Evolutionary conservation across 108 stramenopile genomes (phyloP), one percentile per base, ranked within the genome.

Genomic region (Aureococcus anophagefferens): DNA sequence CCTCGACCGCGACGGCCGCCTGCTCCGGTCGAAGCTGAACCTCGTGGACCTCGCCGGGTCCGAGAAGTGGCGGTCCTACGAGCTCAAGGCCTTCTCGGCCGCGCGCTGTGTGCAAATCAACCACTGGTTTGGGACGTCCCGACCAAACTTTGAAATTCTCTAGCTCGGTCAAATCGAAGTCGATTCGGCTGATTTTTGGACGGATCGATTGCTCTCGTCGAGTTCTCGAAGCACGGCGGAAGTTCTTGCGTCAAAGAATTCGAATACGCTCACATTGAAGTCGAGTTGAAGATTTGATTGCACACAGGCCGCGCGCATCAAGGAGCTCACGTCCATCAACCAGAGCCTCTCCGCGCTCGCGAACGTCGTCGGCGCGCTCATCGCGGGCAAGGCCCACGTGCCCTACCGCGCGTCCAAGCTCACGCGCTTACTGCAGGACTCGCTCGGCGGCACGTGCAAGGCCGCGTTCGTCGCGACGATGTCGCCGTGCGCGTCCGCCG

Each of bases 381-480:
- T 67, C 37, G n/a, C 33, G 33, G 78, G 68, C 21, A 31, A 36
- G 32, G 62, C 74, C 46, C 86, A 87, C 65, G 85, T 87, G n/a
- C 86, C 86, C 30, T 87, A 84, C 69, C 81, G 86, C 32, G 86
- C 83, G 28, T 84, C 83, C 46, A 87, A 87, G 81, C 79, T 87
- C 17, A 87, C 86, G 0, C 64, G 86, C 74, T 81, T 83, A 13
- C 75, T 84, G 31, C 83, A 85, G 79, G 86, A 87, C 70, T 76
- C 76, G 62, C 84, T 87, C 78, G 80, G 80, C 36, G 84, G 84
- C 25, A 83, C 83, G 71, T 69, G 80, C 28, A 67, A 71, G 67
- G 83, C 85, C n/a, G 69, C 45, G 25, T 67, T 86, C 4, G 46
- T 86, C 40, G 69, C 78, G 34, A 81, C 80, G 35, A 51, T 86